Evolutionary conservation across 257 asterid species (phyloP), one percentile per base, ranked within the genome.

Genomic region (Nicotiana attenuata): DNA sequence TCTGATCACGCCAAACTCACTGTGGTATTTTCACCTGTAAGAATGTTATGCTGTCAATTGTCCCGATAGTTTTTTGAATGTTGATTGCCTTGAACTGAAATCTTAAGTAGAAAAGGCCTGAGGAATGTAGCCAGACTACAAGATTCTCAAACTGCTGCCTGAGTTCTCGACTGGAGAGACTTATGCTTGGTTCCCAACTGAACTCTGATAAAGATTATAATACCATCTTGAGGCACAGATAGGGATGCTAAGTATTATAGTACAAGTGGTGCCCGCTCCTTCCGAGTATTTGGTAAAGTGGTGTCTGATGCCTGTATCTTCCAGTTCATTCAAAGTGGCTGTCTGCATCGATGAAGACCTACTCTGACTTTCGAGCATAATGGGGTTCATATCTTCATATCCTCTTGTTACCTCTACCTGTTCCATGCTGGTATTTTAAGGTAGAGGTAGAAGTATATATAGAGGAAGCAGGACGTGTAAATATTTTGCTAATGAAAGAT

Each of bases 1-100:
- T 96, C 99, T 3, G 99, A 96, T 91, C 99, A 94, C 55, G 99
- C 98, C 47, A 89, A 97, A 16, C 97, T 96, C 28, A 96, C 99
- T 0, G 99, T 96, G 63, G 97, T 96, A 1, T 92, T 96, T 85
- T 94, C 99, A 67, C 99, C 98, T 0, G 85, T 92, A 26, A 83
- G 91, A 88, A 96, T 94, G 98, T 92, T 94, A 3, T 93, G 97
- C 90, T 90, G 94, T 56, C 90, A 97, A 26, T 57, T 90, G 83
- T 80, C 87, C 83, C 69, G 33, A 87, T 87, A 92, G 79, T 47
- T 73, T 50, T 8, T 73, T 73, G 63, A 24, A 73, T 50, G 61
- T 47, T 73, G 79, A 73, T 73, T 47, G 41, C 41, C 78, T 24
- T 73, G 61, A 50, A 50, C 63, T 31, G 82, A 50, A 41, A 28